Evolutionary conservation across 2,329 filamentous ascomycete genomes (phyloP).

Genomic region (Periconia sp.): DNA sequence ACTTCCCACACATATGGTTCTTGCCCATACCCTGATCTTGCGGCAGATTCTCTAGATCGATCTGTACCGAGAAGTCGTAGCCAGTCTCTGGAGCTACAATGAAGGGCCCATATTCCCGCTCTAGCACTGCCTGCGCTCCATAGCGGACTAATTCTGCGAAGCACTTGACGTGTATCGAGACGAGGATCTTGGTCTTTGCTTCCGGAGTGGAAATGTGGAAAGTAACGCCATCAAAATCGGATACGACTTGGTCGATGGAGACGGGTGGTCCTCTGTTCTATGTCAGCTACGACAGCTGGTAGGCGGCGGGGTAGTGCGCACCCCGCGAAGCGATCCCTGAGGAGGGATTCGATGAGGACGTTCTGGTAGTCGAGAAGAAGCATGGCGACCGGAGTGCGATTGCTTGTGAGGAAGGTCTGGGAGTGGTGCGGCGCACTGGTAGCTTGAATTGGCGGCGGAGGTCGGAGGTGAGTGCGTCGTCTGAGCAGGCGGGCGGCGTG

Average conservation of each 20-base stretch:
- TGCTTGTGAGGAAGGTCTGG: conserved; percentile 11
- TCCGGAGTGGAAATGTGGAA: conserved; percentile 98
- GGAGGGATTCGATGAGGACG: conserved; percentile 92
- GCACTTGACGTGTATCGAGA: conserved; percentile 95
- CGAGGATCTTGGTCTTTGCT: conserved; percentile 88
- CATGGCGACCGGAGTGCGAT: conserved; percentile 58
- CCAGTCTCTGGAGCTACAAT: conserved; percentile 86
- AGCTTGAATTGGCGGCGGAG: conserved; percentile 37
- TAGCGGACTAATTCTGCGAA: conserved; percentile 91
- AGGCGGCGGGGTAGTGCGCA: conserved; percentile 57
- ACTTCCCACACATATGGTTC: background rate
- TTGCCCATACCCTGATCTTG: conserved; percentile 69
- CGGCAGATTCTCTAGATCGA: conserved; percentile 89
- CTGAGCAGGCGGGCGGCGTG: conserved; percentile 18
- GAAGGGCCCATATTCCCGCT: conserved; percentile 93
- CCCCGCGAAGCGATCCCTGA: conserved; percentile 91
- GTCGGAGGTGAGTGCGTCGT: conserved; percentile 38
- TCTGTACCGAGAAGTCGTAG: conserved; percentile 92
- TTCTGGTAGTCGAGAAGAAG: conserved; percentile 99
- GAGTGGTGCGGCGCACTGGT: conserved; percentile 20
- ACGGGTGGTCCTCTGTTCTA: conserved; percentile 74
- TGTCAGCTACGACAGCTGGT: conserved; percentile 41
- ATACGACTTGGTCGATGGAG: conserved; percentile 96
- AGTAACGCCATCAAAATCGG: conserved; percentile 97
- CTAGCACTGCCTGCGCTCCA: conserved; percentile 87